phyloP scores from a whole-genome alignment of 2,329 filamentous ascomycete genomes.

The Xylariales sp. region DNA sequence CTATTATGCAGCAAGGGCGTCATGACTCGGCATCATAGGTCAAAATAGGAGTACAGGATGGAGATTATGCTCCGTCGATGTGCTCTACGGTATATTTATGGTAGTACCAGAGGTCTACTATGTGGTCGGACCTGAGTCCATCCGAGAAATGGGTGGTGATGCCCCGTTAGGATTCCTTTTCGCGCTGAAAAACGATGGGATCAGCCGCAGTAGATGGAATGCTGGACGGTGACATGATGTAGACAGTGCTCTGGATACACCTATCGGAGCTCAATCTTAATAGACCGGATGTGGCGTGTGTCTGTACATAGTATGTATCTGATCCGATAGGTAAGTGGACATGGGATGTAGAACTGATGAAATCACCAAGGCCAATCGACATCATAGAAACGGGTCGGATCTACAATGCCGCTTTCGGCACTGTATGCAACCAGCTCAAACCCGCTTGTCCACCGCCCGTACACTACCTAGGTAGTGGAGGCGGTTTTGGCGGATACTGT shows the following conservation, averaged over 20 bases:
- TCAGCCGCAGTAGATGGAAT: too few relatives aligned
- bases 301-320: too few relatives aligned
- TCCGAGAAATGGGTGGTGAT: too few relatives aligned
- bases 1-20: constrained; percentile 2
- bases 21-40: constrained; percentile 14
- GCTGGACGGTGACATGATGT: constrained; percentile 1
- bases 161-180: too few relatives aligned
- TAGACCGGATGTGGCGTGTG: background rate
- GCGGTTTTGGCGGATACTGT: too few relatives aligned
- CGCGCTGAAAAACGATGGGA: too few relatives aligned
- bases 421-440: too few relatives aligned
- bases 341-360: constrained; percentile 38
- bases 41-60: background rate
- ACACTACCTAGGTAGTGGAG: too few relatives aligned
- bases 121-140: background rate
- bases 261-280: constrained; percentile 12
- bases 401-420: background rate
- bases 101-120: background rate
- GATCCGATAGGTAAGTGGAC: background rate
- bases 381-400: constrained; percentile 34
- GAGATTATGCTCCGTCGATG: constrained; percentile 28
- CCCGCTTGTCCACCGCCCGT: too few relatives aligned
- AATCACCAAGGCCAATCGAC: constrained; percentile 44
- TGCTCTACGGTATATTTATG: constrained; percentile 1
- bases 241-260: background rate